Evolutionary conservation across 345 rosid genomes (phyloP).

Genomic region (Gossypium herbaceum): DNA sequence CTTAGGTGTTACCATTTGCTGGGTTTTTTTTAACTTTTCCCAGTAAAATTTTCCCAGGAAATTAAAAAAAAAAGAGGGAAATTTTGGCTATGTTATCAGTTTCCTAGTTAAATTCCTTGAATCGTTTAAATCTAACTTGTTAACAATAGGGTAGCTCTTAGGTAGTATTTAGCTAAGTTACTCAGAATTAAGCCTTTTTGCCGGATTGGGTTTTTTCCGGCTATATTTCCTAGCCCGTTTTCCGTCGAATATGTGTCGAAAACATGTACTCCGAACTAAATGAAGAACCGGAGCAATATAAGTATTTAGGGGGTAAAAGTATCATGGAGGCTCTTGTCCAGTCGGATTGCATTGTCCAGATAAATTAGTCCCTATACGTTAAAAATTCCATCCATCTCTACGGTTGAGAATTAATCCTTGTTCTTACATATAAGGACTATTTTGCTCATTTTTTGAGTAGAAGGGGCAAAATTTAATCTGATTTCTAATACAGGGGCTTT

Average conservation of each 20-base stretch:
- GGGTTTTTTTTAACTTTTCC: not conserved
- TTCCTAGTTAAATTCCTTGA: not conserved
- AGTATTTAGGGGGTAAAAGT: too few species aligned
- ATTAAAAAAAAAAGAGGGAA: too few species aligned
- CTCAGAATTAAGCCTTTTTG: not conserved
- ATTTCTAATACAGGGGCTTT: too few species aligned
- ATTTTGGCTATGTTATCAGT: not conserved
- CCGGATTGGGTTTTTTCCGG: not conserved
- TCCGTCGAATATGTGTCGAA: not conserved
- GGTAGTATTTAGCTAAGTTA: not conserved
- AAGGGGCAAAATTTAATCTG: too few species aligned
- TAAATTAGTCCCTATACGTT: too few species aligned
- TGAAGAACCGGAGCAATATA: not conserved
- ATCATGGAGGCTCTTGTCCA: too few species aligned
- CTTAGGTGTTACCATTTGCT: not conserved
- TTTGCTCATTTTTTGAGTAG: too few species aligned
- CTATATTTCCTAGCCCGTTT: not conserved
- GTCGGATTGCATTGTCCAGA: too few species aligned
- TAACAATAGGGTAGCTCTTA: not conserved
- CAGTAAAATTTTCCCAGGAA: not conserved
- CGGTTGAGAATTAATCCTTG: too few species aligned
- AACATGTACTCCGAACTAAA: not conserved
- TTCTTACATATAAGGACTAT: too few species aligned
- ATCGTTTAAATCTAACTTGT: not conserved
- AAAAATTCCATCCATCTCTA: too few species aligned